These are phyloP conservation scores for Dictyostelium discoideum DNA, from an alignment of 78 protist species.

Conservation along the genomic window DNA sequence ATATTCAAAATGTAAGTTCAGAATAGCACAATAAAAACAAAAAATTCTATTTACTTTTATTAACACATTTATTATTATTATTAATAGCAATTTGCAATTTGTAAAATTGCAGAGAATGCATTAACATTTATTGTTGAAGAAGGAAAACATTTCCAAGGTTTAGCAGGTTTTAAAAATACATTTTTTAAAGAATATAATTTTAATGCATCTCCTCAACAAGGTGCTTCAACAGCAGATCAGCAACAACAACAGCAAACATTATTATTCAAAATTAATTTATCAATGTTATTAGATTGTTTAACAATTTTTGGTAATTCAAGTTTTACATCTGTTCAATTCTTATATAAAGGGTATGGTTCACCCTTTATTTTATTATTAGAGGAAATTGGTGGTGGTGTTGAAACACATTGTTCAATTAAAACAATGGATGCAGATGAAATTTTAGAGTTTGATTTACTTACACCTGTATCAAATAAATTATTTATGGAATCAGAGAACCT, in stretches of 20 bases:
- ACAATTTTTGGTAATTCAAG: conserved; percentile 17
- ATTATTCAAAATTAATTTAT: conserved; percentile 28
- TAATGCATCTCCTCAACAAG: not conserved
- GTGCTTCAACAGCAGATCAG: not conserved
- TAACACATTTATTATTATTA: too few species aligned
- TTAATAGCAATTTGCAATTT: conserved; percentile 13
- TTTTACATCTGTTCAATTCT: conserved; percentile 37
- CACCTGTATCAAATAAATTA: conserved; percentile 6
- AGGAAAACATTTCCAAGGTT: conserved; percentile 45
- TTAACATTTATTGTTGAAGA: conserved; percentile 41
- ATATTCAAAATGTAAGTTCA: not conserved
- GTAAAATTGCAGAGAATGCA: not conserved
- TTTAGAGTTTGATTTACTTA: not conserved
- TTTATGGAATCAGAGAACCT: conserved; percentile 43
- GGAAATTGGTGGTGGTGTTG: conserved; percentile 25
- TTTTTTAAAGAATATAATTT: conserved; percentile 43
- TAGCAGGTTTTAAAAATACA: not conserved
- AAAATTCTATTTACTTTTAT: too few species aligned
- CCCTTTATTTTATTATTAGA: conserved; percentile 29
- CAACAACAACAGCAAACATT: not conserved
- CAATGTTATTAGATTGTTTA: conserved; percentile 48
- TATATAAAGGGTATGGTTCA: conserved; percentile 41
- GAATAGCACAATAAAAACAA: not conserved
- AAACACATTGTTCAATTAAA: conserved; percentile 29
- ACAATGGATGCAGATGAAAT: conserved; percentile 51